Evolutionary conservation across 306 rosid species (phyloP).

Genomic region (Vigna nakashimae): DNA sequence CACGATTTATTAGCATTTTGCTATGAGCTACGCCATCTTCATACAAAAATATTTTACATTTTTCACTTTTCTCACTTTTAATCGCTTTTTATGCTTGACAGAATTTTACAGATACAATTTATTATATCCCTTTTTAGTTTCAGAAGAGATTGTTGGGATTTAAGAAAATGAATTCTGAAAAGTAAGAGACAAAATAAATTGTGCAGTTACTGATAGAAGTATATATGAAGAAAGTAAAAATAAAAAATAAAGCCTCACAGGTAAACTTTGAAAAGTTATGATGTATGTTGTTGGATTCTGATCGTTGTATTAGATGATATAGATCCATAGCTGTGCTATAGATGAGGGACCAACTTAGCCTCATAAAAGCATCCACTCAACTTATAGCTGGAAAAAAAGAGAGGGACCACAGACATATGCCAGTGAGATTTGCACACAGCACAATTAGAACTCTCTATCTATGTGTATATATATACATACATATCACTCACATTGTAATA

Average conservation of each 20-base stretch:
- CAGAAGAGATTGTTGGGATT: neutral
- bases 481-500: neutral
- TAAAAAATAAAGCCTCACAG: neutral
- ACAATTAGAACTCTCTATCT: constrained; percentile 38
- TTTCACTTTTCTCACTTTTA: no score
- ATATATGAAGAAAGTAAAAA: neutral
- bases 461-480: neutral
- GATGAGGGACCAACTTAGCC: constrained; percentile 86
- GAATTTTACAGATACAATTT: neutral
- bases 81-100: no score
- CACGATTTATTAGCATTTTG: neutral
- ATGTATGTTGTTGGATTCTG: constrained; percentile 44
- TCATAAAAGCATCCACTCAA: constrained; percentile 72
- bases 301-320: constrained; percentile 41
- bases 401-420: constrained; percentile 60
- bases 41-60: neutral
- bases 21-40: neutral
- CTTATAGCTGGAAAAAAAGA: constrained; percentile 38
- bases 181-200: neutral
- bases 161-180: neutral
- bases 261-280: constrained; percentile 45
- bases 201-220: neutral
- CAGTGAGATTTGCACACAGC: constrained; percentile 73
- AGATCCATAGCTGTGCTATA: constrained; percentile 47
- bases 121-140: neutral